Evolutionary conservation across 805 yeast species (phyloP), one percentile per base, ranked within the genome.

Genomic region (Starmerella davenportii): DNA sequence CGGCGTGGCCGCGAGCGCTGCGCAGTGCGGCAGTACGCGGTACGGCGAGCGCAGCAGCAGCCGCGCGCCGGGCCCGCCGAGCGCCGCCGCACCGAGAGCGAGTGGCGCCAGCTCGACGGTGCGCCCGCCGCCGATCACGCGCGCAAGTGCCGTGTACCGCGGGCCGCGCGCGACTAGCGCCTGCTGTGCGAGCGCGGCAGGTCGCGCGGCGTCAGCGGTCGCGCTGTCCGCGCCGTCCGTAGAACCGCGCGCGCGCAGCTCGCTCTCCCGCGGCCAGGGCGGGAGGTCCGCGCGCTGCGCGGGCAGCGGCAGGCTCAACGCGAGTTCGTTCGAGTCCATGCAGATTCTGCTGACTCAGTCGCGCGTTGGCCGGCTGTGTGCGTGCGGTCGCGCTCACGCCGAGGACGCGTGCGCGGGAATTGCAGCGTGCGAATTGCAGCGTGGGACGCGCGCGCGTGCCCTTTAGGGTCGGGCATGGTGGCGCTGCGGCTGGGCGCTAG

Each of bases 11-110:
- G 55, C 40, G 3, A 68, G 44, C 0, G 59, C 43, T 1, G 66
- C 38, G 44, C 74, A 69, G 33, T 59, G 48, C 1, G 52, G 37
- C 27, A 54, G 48, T 4, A 65, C 48, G 18, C 42, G 34, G 32
- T 59, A 61, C 3, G 74, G 71, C 14, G 66, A 47, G 32, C 48
- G 46, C 38, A 70, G 51, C 36, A 57, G 47, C 7, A 70, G 49
- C 9, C 55, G 54, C 32, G 34, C 17, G 4, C 48, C 48, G 20
- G 16, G 14, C 5, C 37, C 40, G 11, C 14, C 21, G 20, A 39
- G 33, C 4, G 38, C n/a, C 15, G 5, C 29, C 7, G 40, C 37
- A 2, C 36, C 39, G n/a, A 43, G 39, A 23, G 39, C 48, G 9
- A 46, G 33, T 5, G 49, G 49, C n/a, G 36, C 20, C 5, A 46